phyloP scores from a whole-genome alignment of 106 monocot species.

The Narthecium ossifragum region DNA sequence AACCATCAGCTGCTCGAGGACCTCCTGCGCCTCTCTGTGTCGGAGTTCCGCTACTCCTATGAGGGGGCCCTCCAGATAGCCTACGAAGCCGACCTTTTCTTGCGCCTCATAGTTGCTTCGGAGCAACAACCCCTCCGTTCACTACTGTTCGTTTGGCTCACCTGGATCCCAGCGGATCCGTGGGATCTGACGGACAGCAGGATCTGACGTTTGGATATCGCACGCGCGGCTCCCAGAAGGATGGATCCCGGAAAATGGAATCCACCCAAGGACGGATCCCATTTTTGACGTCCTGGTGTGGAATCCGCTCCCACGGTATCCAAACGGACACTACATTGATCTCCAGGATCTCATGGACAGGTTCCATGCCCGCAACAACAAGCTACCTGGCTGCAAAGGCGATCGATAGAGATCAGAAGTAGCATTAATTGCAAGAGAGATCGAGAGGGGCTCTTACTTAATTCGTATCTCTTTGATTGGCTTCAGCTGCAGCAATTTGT shows the following conservation, averaged over 20 bases:
- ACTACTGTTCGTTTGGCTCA: too few species aligned
- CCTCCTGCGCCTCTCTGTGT: constrained; percentile 17
- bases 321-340: too few species aligned
- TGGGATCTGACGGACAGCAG: too few species aligned
- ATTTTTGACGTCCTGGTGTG: too few species aligned
- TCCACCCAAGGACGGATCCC: too few species aligned
- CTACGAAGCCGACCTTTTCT: constrained; percentile 21
- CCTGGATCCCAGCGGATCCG: too few species aligned
- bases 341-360: constrained; percentile 11
- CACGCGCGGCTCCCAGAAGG: too few species aligned
- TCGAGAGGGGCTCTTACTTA: background rate
- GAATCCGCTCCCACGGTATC: too few species aligned
- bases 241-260: too few species aligned
- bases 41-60: constrained; percentile 28
- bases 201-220: too few species aligned
- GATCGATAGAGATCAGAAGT: background rate
- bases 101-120: constrained; percentile 11
- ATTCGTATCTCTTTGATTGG: background rate
- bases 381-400: background rate
- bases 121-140: constrained; percentile 12
- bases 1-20: constrained; percentile 28
- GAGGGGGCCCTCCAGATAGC: constrained; percentile 21
- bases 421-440: background rate
- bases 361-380: background rate
- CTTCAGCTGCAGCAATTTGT: background rate